Evolutionary conservation across 495 filamentous ascomycete genomes (phyloP).

Genomic region (Pyronema domesticum): DNA sequence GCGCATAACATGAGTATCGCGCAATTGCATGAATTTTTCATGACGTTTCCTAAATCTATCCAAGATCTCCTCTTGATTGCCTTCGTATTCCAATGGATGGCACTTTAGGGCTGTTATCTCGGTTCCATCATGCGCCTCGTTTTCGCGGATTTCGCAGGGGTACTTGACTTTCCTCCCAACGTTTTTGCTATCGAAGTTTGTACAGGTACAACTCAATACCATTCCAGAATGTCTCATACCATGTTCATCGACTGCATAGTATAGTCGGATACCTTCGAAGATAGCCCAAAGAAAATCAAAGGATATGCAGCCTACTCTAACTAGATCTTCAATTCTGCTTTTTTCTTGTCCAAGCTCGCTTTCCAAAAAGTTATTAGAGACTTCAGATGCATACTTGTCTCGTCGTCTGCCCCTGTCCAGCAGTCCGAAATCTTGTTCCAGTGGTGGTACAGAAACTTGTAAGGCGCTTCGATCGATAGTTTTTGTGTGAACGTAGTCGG

Average conservation of each 20-base stretch:
- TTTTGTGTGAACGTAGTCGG: conserved; percentile 24
- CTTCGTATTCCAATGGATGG: not conserved
- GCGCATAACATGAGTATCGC: not conserved
- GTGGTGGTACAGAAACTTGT: conserved; percentile 19
- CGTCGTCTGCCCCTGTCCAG: conserved; percentile 21
- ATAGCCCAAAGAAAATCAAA: conserved; percentile 19
- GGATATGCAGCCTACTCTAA: conserved; percentile 8
- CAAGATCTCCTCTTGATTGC: no score
- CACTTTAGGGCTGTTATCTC: not conserved
- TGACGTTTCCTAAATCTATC: not conserved
- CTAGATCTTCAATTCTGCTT: conserved; percentile 2
- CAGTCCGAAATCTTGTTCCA: conserved; percentile 24
- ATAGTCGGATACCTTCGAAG: conserved; percentile 20
- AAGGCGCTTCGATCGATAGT: conserved; percentile 22
- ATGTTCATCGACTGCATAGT: conserved; percentile 10
- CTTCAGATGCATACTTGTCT: conserved; percentile 21
- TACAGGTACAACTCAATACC: not conserved
- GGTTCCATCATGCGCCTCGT: not conserved
- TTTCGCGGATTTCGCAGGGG: conserved; percentile 11
- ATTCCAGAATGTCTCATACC: conserved; percentile 8
- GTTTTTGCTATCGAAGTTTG: not conserved
- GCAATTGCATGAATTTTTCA: not conserved
- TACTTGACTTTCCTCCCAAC: not conserved
- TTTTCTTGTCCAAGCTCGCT: conserved; percentile 11
- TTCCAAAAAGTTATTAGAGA: conserved; percentile 23